Base-by-base conservation (phyloP, 441 rosid genomes). In the Croton setiger region DNA sequence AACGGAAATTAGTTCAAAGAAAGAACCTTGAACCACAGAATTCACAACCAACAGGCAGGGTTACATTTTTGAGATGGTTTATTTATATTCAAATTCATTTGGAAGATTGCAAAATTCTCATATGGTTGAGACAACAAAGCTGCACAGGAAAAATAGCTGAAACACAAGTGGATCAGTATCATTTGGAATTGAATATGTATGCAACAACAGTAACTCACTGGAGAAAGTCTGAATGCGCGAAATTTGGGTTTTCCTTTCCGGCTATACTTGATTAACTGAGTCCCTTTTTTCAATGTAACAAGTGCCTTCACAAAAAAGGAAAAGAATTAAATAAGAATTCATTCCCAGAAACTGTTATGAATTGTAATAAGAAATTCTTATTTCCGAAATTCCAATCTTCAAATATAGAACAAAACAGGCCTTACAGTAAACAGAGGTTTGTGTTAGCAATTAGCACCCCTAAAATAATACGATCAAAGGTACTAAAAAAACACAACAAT, bases 231-330 rank as follows among this genome's bases (percentile, higher is more conserved):
- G 84, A 92, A 94, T 57, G 96, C 82, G 4, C 98, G 96, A 70
- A 94, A 88, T 74, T 94, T 94, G 7, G 98, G 99, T 78, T 88
- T 92, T 51, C 96, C 97, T 82, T 87, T 87, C 58, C 99, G 83
- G 82, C 92, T 92, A 67, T 92, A 94, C 84, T 91, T 94, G 83
- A 94, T 72, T 72, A 94, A 76, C 68, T 88, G 97, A 71, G 92
- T 79, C 55, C 97, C 98, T 62, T 90, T 94, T 74, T 94, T 92
- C 82, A 94, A 79, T 73, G 84, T 51, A 58, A 88, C 56, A 68
- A 92, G 84, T 80, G 96, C 96, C 99, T 88, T 74, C 78, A 85
- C 36, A 56, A 56, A 39, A 31, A 17, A 43, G 51, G 18, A 17
- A 48, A 72, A 68, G 31, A 57, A 59, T 18, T 39, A 36, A 21